These are phyloP conservation scores for Magnusiomyces clavatus DNA, from an alignment of 1,139 yeast species.

Conservation along the genomic window DNA sequence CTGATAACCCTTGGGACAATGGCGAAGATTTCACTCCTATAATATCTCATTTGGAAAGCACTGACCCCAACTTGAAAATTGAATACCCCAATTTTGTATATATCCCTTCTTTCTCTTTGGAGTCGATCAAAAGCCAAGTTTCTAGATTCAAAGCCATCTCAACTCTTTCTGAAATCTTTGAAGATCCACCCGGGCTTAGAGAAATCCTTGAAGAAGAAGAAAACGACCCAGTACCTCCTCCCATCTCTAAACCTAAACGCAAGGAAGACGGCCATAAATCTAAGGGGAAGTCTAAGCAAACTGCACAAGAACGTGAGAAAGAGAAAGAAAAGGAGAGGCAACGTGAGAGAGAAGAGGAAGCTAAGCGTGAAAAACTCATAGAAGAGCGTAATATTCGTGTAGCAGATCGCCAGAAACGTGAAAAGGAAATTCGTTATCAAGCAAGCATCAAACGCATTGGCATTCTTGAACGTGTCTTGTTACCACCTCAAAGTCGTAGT, in stretches of 20 bases:
- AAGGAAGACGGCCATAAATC: too few relatives aligned
- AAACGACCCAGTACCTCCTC: neutral
- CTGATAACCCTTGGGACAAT: constrained; percentile 26
- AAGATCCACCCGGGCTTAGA: constrained; percentile 27
- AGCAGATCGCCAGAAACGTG: neutral
- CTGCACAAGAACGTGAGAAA: neutral
- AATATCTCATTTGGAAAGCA: constrained; percentile 17
- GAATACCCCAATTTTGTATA: constrained; percentile 34
- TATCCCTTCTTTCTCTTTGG: constrained; percentile 51
- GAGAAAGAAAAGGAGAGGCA: constrained; percentile 3
- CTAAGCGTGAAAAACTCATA: constrained; percentile 34
- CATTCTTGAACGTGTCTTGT: constrained; percentile 47
- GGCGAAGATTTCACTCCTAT: constrained; percentile 23
- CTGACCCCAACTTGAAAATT: constrained; percentile 25
- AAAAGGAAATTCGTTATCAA: constrained; percentile 9
- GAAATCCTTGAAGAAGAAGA: neutral
- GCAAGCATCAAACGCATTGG: constrained; percentile 26
- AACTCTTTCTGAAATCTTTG: constrained; percentile 52
- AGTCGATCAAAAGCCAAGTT: constrained; percentile 50
- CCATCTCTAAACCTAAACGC: too few relatives aligned
- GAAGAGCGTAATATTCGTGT: neutral
- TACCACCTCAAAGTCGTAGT: constrained; percentile 15
- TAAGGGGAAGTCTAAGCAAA: too few relatives aligned
- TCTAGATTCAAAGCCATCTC: constrained; percentile 62
- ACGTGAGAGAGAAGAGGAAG: constrained; percentile 4